Conservation (phyloP, 352 stramenopile genomes). For the Saprolegnia parasitica region DNA sequence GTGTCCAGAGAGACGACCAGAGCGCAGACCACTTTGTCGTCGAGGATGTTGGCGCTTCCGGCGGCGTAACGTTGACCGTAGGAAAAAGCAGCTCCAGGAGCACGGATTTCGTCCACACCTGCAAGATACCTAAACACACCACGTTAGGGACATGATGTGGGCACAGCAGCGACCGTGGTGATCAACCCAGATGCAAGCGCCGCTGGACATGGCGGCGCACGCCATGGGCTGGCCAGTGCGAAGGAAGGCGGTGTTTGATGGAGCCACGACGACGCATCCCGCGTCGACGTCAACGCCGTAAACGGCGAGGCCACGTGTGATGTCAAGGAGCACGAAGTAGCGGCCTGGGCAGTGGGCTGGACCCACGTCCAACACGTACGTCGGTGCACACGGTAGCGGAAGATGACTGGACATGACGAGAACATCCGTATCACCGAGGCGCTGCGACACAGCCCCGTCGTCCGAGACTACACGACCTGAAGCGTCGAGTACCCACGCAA, state of each 20-base stretch:
- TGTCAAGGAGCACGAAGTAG: not conserved
- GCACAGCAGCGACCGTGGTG: not conserved
- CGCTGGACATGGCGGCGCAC: not conserved
- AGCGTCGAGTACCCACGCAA: not conserved
- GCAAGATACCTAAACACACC: not conserved
- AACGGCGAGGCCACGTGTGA: not conserved
- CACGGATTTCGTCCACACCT: not conserved
- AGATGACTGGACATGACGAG: not conserved
- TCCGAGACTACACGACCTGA: not conserved
- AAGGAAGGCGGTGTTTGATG: not conserved
- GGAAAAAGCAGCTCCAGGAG: not conserved
- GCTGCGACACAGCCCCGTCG: not conserved
- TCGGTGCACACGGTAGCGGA: not conserved
- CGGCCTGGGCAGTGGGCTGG: not conserved
- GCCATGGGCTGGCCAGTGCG: not conserved
- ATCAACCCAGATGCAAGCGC: not conserved
- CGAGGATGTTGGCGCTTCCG: not conserved
- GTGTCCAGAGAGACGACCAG: not conserved
- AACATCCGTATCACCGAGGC: not conserved
- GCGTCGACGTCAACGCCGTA: not conserved
- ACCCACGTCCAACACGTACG: not conserved
- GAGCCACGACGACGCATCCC: not conserved
- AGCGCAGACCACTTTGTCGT: conserved; percentile 6
- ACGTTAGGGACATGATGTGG: no score
- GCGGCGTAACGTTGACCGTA: not conserved